These are phyloP conservation scores for Aspergillus costaricaensis DNA, from an alignment of 2,329 filamentous ascomycete species.

Conservation along the genomic window DNA sequence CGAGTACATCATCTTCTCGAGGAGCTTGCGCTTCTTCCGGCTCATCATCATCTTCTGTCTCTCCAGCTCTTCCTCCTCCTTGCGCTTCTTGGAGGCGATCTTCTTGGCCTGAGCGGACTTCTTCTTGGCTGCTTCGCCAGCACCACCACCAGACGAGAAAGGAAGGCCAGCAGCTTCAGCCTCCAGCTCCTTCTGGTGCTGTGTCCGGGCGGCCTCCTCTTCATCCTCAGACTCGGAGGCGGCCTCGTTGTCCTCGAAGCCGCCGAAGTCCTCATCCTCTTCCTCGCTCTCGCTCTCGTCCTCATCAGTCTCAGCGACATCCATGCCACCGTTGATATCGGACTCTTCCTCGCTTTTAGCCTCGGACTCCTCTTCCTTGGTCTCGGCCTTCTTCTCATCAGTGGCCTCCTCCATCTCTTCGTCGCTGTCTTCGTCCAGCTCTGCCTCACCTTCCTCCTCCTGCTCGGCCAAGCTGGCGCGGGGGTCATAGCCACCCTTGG, in stretches of 20 bases:
- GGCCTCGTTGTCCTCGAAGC: constrained; percentile 54
- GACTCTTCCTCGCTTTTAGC: constrained; percentile 47
- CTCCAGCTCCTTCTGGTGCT: constrained; percentile 87
- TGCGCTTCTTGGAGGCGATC: constrained; percentile 64
- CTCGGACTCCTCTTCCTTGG: constrained; percentile 42
- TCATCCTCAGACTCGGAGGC: constrained; percentile 59
- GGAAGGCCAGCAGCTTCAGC: constrained; percentile 77
- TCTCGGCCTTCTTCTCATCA: constrained; percentile 24
- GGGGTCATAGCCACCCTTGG: constrained; percentile 87
- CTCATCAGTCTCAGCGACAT: constrained; percentile 50
- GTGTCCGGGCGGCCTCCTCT: constrained; percentile 61
- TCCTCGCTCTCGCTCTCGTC: constrained; percentile 52
- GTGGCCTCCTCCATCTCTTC: constrained; percentile 41
- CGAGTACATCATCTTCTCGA: constrained; percentile 95
- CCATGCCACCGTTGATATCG: constrained; percentile 52
- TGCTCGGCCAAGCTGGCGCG: constrained; percentile 82
- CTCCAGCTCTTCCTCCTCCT: constrained; percentile 84
- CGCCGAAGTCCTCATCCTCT: constrained; percentile 49
- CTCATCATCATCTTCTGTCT: constrained; percentile 97
- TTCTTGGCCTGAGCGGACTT: constrained; percentile 69
- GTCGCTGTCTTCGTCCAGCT: constrained; percentile 62
- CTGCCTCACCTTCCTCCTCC: constrained; percentile 80
- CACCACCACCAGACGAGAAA: constrained; percentile 50
- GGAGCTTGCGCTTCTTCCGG: constrained; percentile 95
- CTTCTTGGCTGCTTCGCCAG: constrained; percentile 65